A percentile compares a stretch with the other conserved stretches of the same genome.
phyloP scores from a whole-genome alignment of 805 yeast species.

The Saturnispora sekii region DNA sequence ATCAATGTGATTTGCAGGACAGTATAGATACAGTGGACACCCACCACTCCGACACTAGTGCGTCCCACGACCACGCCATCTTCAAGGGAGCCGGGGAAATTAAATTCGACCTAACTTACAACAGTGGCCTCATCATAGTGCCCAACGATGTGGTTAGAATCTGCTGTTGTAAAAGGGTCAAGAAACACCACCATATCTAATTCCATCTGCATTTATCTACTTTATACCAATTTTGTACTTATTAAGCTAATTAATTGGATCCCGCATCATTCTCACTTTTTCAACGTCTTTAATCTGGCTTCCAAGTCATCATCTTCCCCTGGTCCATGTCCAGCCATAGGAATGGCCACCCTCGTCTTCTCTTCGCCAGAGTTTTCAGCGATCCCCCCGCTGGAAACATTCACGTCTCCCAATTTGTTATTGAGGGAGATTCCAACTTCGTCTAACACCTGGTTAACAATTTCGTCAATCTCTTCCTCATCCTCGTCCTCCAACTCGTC shows the following conservation, averaged over 20 bases:
- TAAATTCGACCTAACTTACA: conserved; percentile 12
- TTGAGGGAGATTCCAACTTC: conserved; percentile 89
- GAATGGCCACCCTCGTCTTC: conserved; percentile 16
- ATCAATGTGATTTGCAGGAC: conserved; percentile 13
- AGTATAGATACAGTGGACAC: conserved; percentile 14
- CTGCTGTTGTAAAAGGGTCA: conserved; percentile 14
- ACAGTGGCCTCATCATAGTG: conserved; percentile 18
- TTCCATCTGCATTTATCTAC: neutral
- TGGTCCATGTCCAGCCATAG: conserved; percentile 27
- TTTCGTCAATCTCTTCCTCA: conserved; percentile 78
- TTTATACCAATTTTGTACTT: neutral
- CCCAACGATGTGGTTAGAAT: conserved; percentile 20
- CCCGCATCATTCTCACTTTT: conserved; percentile 31
- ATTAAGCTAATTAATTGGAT: too few relatives aligned
- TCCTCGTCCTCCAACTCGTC: conserved; percentile 80
- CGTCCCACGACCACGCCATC: conserved; percentile 5
- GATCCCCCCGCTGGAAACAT: neutral
- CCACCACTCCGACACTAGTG: conserved; percentile 4
- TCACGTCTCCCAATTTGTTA: conserved; percentile 28
- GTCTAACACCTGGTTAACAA: conserved; percentile 84
- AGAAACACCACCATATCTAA: conserved; percentile 15
- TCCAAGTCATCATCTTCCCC: conserved; percentile 75
- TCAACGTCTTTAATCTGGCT: conserved; percentile 77
- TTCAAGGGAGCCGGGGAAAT: conserved; percentile 8
- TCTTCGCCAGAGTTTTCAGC: conserved; percentile 29